These are phyloP conservation scores for Microsporum canis DNA, from an alignment of 2,329 filamentous ascomycete genomes.

Conservation along the genomic window DNA sequence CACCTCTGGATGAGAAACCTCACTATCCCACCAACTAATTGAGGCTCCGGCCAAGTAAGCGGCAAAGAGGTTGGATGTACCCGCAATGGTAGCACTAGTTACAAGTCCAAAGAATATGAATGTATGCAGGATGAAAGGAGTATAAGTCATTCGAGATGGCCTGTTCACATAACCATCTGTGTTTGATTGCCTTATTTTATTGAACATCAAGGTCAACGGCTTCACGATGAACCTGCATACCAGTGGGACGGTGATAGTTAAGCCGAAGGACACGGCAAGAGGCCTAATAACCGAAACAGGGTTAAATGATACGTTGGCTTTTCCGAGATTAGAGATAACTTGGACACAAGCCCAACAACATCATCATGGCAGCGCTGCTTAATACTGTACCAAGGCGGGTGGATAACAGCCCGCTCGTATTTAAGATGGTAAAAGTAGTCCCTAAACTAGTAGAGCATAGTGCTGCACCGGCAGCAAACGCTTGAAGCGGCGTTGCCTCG, in stretches of 20 bases:
- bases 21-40: slow-evolving; percentile 31
- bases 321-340: slow-evolving; percentile 54
- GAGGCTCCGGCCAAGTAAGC: slow-evolving; percentile 46
- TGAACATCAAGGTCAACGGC: slow-evolving; percentile 9
- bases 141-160: neutral
- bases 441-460: slow-evolving; percentile 64
- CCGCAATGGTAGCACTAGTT: slow-evolving; percentile 42
- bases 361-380: slow-evolving; percentile 64
- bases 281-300: slow-evolving; percentile 40
- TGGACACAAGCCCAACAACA: slow-evolving; percentile 65
- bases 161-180: neutral
- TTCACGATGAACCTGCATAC: slow-evolving; percentile 19
- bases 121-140: neutral
- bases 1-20: neutral
- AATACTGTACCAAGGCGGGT: slow-evolving; percentile 52
- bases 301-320: neutral
- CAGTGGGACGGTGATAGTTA: slow-evolving; percentile 21
- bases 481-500: slow-evolving; percentile 45
- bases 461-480: slow-evolving; percentile 61
- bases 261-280: slow-evolving; percentile 38
- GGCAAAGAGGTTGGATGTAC: slow-evolving; percentile 46
- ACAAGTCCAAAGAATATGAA: slow-evolving; percentile 37
- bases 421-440: slow-evolving; percentile 55
- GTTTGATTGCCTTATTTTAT: neutral
- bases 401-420: slow-evolving; percentile 46